Conservation (phyloP, 495 filamentous ascomycete genomes). For the Annulohypoxylon nitens region DNA sequence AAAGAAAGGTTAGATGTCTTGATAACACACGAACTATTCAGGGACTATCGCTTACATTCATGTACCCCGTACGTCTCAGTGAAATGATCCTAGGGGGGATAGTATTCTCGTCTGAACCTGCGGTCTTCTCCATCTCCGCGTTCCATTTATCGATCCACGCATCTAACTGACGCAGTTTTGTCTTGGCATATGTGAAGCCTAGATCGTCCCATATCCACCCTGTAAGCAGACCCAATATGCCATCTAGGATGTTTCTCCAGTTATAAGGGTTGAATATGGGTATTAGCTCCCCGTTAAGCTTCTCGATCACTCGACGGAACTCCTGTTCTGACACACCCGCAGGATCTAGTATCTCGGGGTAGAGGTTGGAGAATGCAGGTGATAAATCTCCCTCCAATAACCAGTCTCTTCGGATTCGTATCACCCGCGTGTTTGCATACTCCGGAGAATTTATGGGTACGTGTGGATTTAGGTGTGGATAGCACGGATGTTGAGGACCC, state of each 20-base stretch:
- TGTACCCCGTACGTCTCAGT: slow-evolving; percentile 85
- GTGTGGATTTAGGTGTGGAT: slow-evolving; percentile 92
- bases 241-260: slow-evolving; percentile 79
- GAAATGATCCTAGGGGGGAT: slow-evolving; percentile 77
- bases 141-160: slow-evolving; percentile 87
- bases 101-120: slow-evolving; percentile 63
- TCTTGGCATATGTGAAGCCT: slow-evolving; percentile 78
- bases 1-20: slow-evolving; percentile 33
- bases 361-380: slow-evolving; percentile 91
- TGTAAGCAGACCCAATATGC: slow-evolving; percentile 79
- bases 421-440: slow-evolving; percentile 83
- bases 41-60: slow-evolving; percentile 72
- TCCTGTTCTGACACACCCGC: slow-evolving; percentile 81
- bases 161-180: slow-evolving; percentile 75
- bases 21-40: not conserved
- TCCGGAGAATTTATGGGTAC: slow-evolving; percentile 82
- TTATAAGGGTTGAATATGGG: slow-evolving; percentile 80
- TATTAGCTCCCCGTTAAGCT: slow-evolving; percentile 78
- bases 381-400: slow-evolving; percentile 90
- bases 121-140: slow-evolving; percentile 67
- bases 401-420: slow-evolving; percentile 92
- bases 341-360: slow-evolving; percentile 94
- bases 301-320: slow-evolving; percentile 82
- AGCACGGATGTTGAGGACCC: slow-evolving; percentile 92
- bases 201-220: slow-evolving; percentile 96